Percentiles rank a stretch among this genome's conserved stretches.
Conservation (phyloP, 345 rosid genomes). For the Alliaria petiolata region DNA sequence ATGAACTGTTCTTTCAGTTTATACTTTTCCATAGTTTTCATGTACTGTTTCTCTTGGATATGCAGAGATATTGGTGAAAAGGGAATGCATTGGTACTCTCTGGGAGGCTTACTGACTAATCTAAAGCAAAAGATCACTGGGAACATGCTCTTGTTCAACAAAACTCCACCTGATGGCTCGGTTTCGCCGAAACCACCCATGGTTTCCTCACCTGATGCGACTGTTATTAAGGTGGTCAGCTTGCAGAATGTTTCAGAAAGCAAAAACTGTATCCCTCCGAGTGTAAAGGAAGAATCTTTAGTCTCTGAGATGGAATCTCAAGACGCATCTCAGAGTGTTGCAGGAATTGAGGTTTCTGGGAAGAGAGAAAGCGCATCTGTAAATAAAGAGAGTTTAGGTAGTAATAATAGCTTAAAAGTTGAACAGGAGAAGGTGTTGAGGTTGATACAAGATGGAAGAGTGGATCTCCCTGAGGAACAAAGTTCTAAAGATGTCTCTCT, state of each 20-base stretch:
- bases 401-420: slow-evolving; percentile 4
- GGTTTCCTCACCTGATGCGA: neutral
- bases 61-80: slow-evolving; percentile 17
- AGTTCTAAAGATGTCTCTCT: neutral
- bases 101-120: slow-evolving; percentile 27
- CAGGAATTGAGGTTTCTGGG: neutral
- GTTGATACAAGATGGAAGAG: neutral
- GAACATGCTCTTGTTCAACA: neutral
- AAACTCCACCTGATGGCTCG: slow-evolving; percentile 15
- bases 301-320: neutral
- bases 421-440: slow-evolving; percentile 5
- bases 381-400: slow-evolving; percentile 1
- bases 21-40: neutral
- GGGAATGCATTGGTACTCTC: slow-evolving; percentile 19
- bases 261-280: neutral
- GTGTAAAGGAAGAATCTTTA: slow-evolving; percentile 1
- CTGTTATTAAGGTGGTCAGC: neutral
- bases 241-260: neutral
- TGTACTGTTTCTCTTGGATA: neutral
- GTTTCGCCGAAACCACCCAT: neutral
- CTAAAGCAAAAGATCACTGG: slow-evolving; percentile 25
- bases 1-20: neutral
- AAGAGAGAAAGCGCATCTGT: neutral
- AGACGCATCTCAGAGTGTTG: slow-evolving; percentile 16
- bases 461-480: neutral